Base-by-base conservation (phyloP, 208 protist species). In the Crithidia expoeki region DNA sequence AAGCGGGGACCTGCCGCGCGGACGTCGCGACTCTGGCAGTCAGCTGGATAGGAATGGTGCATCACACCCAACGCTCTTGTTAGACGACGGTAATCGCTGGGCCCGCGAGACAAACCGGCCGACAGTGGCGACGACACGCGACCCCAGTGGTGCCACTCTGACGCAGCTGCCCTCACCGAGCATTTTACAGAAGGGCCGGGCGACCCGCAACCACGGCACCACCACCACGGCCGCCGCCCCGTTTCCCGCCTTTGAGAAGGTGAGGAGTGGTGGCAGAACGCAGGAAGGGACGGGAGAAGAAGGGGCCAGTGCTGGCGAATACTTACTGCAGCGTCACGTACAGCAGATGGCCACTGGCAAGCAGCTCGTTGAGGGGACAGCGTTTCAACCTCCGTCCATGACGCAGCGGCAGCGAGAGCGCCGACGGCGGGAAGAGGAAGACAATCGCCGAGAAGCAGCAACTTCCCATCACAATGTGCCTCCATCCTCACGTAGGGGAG, bases 271-370 rank as follows among this genome's bases (percentile, higher is more conserved):
- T 21, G 44, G 21, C 44, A 17, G 44, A 7, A 49, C 44, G 21
- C 16, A 44, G 10, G 38, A 14, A 17, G 14, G 10, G 14, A 44
- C 44, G 44, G 44, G 2, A 36, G 53, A n/a, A 30, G 50, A 21
- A 17, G 57, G 17, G 32, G 60, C n/a, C 19, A 34, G 40, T 14
- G 51, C 50, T 0, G 72, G 58, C 9, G 74, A 55, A 2, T 80
- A 76, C 55, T 64, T 86, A 1, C 65, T 86, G 2, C 81, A 86
- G 70, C 73, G 77, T 30, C 81, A 86, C 68, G 76, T 80, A n/a
- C 81, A 86, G 77, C 81, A 86, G 67, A 66, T 71, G 44, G 76
- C 73, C 9, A 75, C 67, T 2, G 81, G 81, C 27, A 60, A 51
- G 40, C 61, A 55, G 53, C 38, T 84, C 2, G 68, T 84, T 28